Evolutionary conservation across 495 filamentous ascomycete species (phyloP).

Genomic region (Xylaria scruposa): DNA sequence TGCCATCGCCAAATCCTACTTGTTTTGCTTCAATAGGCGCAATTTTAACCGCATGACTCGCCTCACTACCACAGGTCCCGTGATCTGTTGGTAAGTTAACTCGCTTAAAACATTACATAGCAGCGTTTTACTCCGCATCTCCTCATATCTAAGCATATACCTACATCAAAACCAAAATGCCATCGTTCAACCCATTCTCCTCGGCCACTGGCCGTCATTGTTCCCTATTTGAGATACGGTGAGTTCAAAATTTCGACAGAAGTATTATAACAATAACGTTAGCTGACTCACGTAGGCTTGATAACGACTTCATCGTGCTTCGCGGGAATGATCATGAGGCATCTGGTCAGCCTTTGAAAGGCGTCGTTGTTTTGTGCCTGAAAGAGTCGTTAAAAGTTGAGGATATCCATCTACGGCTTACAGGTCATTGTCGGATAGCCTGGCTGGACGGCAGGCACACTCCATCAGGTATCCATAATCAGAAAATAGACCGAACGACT

Average conservation of each 20-base stretch:
- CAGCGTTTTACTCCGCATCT: constrained; percentile 16
- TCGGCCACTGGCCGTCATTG: constrained; percentile 50
- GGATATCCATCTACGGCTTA: constrained; percentile 73
- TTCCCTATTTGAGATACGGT: constrained; percentile 64
- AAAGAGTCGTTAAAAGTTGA: constrained; percentile 72
- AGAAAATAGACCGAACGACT: constrained; percentile 52
- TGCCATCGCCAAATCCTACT: not conserved
- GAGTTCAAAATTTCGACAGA: constrained; percentile 32
- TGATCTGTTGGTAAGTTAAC: not conserved
- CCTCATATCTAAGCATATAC: not conserved
- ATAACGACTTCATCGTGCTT: constrained; percentile 80
- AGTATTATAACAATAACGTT: not conserved
- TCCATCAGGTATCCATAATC: constrained; percentile 55
- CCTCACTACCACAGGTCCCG: constrained; percentile 5
- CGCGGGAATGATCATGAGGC: constrained; percentile 78
- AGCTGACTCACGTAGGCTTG: constrained; percentile 61
- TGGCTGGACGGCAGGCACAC: constrained; percentile 59
- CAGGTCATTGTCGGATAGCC: constrained; percentile 72
- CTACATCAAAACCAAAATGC: constrained; percentile 46
- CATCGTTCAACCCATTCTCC: constrained; percentile 58
- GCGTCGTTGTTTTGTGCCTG: constrained; percentile 77
- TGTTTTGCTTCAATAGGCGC: not conserved
- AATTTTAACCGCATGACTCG: constrained; percentile 11
- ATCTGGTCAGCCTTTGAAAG: constrained; percentile 74
- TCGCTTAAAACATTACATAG: constrained; percentile 19